phyloP scores from a whole-genome alignment of 148 eudicot species.

The Oxyria digyna region DNA sequence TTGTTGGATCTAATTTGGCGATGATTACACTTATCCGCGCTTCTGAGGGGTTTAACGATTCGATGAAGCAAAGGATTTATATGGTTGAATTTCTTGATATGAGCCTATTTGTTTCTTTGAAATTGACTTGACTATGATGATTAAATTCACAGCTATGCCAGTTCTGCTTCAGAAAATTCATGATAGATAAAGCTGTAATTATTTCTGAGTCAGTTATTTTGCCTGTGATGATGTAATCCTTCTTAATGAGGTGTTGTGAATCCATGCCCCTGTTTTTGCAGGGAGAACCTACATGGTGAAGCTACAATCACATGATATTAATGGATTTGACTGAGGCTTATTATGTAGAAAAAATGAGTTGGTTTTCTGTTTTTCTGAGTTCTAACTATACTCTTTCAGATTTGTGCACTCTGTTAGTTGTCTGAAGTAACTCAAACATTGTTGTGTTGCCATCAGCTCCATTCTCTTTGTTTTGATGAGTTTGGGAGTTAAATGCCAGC shows the following conservation, averaged over 20 bases:
- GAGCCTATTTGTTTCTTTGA: conserved; percentile 21
- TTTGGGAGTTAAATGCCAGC: not conserved
- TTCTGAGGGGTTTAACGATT: conserved; percentile 45
- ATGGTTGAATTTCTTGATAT: conserved; percentile 91
- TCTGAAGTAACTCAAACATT: not conserved
- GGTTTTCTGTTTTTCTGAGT: not conserved
- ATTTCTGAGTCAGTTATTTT: conserved; percentile 32
- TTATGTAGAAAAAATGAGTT: not conserved
- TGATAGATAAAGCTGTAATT: conserved; percentile 70
- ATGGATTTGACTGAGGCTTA: conserved; percentile 34
- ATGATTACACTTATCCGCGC: conserved; percentile 88
- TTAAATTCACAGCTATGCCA: conserved; percentile 57
- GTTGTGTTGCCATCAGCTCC: not conserved
- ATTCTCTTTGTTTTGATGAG: not conserved
- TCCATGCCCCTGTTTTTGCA: conserved; percentile 40
- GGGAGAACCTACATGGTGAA: conserved; percentile 59
- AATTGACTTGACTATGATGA: conserved; percentile 36
- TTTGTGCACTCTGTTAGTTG: not conserved
- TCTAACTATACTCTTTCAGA: not conserved
- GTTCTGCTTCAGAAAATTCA: conserved; percentile 93
- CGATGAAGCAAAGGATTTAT: conserved; percentile 40
- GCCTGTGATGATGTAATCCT: conserved; percentile 38
- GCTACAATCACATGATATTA: conserved; percentile 28
- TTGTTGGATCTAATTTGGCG: conserved; percentile 16
- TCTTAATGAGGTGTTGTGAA: conserved; percentile 35